Evolutionary conservation across 1,284 basidiomycete species (phyloP).

Genomic region (Melampsora americana): DNA sequence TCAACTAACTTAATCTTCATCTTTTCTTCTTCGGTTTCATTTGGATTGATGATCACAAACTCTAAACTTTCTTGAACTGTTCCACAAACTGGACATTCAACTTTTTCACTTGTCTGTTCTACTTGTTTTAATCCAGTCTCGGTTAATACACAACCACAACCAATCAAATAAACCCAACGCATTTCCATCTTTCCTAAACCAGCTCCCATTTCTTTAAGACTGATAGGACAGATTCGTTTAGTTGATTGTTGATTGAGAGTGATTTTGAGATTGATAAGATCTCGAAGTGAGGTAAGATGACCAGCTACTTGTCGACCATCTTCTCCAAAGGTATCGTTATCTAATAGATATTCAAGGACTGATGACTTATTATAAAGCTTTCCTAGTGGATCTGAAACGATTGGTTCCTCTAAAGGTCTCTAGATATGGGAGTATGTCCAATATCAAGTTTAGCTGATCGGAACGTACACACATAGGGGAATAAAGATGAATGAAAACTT

Average conservation of each 20-base stretch:
- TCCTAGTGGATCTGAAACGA: slow-evolving; percentile 82
- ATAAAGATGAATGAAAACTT: slow-evolving; percentile 48
- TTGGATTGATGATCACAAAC: slow-evolving; percentile 39
- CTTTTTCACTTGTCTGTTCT: not conserved
- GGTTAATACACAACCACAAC: slow-evolving; percentile 84
- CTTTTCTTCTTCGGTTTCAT: slow-evolving; percentile 26
- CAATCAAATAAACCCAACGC: slow-evolving; percentile 77
- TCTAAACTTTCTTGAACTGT: slow-evolving; percentile 8
- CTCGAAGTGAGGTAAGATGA: slow-evolving; percentile 72
- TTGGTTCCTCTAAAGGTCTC: slow-evolving; percentile 75
- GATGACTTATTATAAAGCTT: slow-evolving; percentile 93
- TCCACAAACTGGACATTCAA: slow-evolving; percentile 42
- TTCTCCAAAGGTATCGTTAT: slow-evolving; percentile 53
- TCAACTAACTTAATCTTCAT: slow-evolving; percentile 32
- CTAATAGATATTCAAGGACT: slow-evolving; percentile 77
- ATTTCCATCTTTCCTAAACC: slow-evolving; percentile 47
- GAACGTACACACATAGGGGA: not conserved
- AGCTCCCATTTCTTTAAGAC: slow-evolving; percentile 90
- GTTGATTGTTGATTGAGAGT: slow-evolving; percentile 66
- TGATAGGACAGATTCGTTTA: slow-evolving; percentile 80
- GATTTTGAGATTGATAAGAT: slow-evolving; percentile 75
- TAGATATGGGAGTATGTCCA: slow-evolving; percentile 53
- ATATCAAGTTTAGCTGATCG: slow-evolving; percentile 4
- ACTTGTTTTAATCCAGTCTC: slow-evolving; percentile 67
- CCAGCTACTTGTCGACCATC: slow-evolving; percentile 57